A percentile compares a stretch with the other conserved stretches of the same genome.
These are phyloP conservation scores for Hypoxylon lenormandii DNA, from an alignment of 495 filamentous ascomycete species.

Conservation along the genomic window DNA sequence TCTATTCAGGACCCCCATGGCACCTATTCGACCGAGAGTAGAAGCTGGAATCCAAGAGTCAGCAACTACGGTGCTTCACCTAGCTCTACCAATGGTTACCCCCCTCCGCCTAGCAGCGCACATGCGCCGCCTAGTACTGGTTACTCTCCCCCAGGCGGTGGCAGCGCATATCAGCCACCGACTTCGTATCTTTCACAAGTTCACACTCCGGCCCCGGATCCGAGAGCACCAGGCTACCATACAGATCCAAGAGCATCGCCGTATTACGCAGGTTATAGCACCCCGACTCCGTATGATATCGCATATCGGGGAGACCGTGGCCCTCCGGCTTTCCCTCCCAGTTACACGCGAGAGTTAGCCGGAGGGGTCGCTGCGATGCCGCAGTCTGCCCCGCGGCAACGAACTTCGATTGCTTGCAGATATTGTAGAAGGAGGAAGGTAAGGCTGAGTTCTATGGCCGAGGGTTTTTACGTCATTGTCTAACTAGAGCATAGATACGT, in stretches of 20 bases:
- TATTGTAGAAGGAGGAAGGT: constrained; percentile 67
- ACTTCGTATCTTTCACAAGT: constrained; percentile 44
- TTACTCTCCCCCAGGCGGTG: constrained; percentile 44
- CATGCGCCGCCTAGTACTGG: constrained; percentile 25
- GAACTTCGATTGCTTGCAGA: constrained; percentile 65
- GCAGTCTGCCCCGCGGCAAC: constrained; percentile 61
- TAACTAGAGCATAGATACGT: constrained; percentile 56
- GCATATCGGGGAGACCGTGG: constrained; percentile 41
- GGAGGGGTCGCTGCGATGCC: constrained; percentile 49
- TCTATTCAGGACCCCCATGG: constrained; percentile 53
- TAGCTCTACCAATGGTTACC: constrained; percentile 46
- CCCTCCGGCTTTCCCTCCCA: constrained; percentile 41
- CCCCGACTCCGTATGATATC: constrained; percentile 43
- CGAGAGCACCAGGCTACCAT: constrained; percentile 35
- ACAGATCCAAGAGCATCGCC: constrained; percentile 34
- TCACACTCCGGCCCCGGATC: constrained; percentile 38
- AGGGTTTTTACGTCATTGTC: constrained; percentile 10
- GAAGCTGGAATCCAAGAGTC: constrained; percentile 38
- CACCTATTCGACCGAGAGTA: constrained; percentile 38
- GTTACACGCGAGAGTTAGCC: constrained; percentile 42
- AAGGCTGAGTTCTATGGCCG: constrained; percentile 11
- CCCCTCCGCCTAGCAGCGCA: constrained; percentile 37
- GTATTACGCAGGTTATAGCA: constrained; percentile 34
- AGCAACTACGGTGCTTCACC: constrained; percentile 41
- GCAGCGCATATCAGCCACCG: constrained; percentile 40